Percentiles rank a stretch among this genome's conserved stretches.
Conservation (phyloP, 2,329 filamentous ascomycete genomes). For the Ophiosphaerella korrae region DNA sequence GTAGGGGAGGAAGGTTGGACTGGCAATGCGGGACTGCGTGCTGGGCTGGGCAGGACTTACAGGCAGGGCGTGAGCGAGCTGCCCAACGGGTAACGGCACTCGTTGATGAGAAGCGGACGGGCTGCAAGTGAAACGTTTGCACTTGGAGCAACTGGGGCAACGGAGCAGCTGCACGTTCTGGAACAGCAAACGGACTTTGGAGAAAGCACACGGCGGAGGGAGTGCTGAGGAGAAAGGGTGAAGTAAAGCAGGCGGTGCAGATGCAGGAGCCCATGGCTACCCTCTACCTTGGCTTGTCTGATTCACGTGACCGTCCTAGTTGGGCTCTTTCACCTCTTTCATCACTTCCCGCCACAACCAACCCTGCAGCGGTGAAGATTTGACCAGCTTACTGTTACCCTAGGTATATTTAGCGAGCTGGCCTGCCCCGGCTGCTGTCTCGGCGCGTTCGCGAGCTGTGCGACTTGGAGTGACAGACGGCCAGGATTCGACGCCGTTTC, state of each 20-base stretch:
- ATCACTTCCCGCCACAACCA: slow-evolving; percentile 7
- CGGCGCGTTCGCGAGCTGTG: neutral
- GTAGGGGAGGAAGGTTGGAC: slow-evolving; percentile 19
- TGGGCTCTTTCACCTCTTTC: slow-evolving; percentile 12
- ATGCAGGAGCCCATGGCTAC: slow-evolving; percentile 16
- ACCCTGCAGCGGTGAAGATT: slow-evolving; percentile 14
- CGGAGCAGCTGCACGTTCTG: slow-evolving; percentile 38
- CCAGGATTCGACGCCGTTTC: slow-evolving; percentile 20
- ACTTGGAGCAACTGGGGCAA: slow-evolving; percentile 17
- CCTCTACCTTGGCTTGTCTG: slow-evolving; percentile 16
- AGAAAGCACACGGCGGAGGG: slow-evolving; percentile 32
- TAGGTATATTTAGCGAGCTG: neutral
- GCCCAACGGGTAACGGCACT: slow-evolving; percentile 44
- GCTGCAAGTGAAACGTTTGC: slow-evolving; percentile 19
- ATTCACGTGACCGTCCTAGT: slow-evolving; percentile 21
- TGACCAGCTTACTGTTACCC: neutral
- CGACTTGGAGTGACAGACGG: slow-evolving; percentile 4
- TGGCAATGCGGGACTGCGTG: slow-evolving; percentile 27
- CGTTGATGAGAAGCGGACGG: slow-evolving; percentile 14
- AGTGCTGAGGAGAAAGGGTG: slow-evolving; percentile 28
- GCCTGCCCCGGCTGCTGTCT: neutral
- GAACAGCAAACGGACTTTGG: slow-evolving; percentile 33
- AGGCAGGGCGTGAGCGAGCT: slow-evolving; percentile 45
- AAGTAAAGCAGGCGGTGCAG: slow-evolving; percentile 20
- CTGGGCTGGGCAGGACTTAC: slow-evolving; percentile 30